phyloP scores from a whole-genome alignment of 768 basidiomycete genomes.

The Pisolithus orientalis region DNA sequence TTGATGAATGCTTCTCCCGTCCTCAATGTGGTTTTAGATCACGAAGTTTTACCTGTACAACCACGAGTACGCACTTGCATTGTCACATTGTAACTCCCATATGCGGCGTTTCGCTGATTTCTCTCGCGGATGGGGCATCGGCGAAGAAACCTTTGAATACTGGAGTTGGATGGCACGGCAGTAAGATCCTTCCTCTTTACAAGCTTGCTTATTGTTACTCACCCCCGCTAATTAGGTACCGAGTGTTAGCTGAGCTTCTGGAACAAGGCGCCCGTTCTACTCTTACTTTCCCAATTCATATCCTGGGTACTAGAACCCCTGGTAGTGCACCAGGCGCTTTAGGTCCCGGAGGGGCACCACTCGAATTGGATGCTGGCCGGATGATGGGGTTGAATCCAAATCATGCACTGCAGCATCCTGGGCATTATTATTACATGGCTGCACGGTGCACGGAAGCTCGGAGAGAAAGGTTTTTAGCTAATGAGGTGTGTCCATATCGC shows the following conservation, averaged over 20 bases:
- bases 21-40: conserved; percentile 43
- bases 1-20: not conserved
- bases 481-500: conserved; percentile 40
- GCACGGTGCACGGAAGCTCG: conserved; percentile 80
- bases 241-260: conserved; percentile 84
- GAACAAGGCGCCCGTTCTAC: conserved; percentile 70
- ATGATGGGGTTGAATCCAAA: conserved; percentile 71
- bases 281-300: conserved; percentile 55
- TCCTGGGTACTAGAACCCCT: conserved; percentile 31
- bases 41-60: conserved; percentile 90
- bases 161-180: conserved; percentile 97
- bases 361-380: conserved; percentile 56
- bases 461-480: conserved; percentile 55
- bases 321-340: conserved; percentile 21
- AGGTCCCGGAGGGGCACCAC: conserved; percentile 12
- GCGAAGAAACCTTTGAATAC: conserved; percentile 93
- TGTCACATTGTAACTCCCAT: conserved; percentile 82
- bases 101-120: conserved; percentile 82
- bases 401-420: conserved; percentile 83
- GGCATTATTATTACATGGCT: conserved; percentile 82
- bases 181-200: conserved; percentile 35
- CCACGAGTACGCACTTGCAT: conserved; percentile 72
- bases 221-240: conserved; percentile 48
- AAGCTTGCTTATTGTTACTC: not conserved
- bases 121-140: conserved; percentile 89